Conservation (phyloP, 306 rosid genomes). For the Prunus davidiana region DNA sequence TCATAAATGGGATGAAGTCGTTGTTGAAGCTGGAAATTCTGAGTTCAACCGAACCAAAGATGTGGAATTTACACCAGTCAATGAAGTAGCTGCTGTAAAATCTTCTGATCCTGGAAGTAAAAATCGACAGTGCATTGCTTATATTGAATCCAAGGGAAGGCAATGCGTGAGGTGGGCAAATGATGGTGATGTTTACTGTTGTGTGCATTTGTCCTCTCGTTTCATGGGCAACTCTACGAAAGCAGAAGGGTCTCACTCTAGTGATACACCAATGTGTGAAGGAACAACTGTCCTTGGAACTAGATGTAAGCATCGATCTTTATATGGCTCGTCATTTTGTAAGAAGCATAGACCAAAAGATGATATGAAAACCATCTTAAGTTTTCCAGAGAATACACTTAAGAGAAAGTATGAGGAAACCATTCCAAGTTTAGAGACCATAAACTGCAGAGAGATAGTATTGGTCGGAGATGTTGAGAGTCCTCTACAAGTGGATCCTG, state of each 20-base stretch:
- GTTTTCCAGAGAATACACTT: conserved; percentile 38
- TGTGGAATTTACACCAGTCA: conserved; percentile 56
- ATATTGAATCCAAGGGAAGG: conserved; percentile 93
- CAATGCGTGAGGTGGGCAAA: conserved; percentile 99
- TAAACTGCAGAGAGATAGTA: conserved; percentile 48
- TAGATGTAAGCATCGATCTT: conserved; percentile 89
- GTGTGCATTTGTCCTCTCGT: conserved; percentile 93
- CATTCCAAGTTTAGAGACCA: conserved; percentile 40
- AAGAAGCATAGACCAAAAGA: conserved; percentile 81
- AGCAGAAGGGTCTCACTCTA: conserved; percentile 47
- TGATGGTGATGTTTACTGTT: conserved; percentile 97
- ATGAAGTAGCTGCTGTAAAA: conserved; percentile 37
- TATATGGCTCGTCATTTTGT: conserved; percentile 71
- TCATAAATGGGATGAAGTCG: conserved; percentile 60
- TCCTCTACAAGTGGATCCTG: conserved; percentile 60
- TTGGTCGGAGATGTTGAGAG: conserved; percentile 45
- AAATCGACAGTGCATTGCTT: conserved; percentile 85
- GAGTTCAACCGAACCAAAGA: conserved; percentile 42
- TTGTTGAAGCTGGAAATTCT: conserved; percentile 50
- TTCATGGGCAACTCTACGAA: conserved; percentile 63
- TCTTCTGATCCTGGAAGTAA: conserved; percentile 54
- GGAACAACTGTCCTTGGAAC: conserved; percentile 98
- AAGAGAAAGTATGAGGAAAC: conserved; percentile 72
- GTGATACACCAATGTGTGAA: conserved; percentile 85
- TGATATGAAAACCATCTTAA: conserved; percentile 42